Evolutionary conservation across 2,329 filamentous ascomycete species (phyloP).

Genomic region (Grosmannia huntii): DNA sequence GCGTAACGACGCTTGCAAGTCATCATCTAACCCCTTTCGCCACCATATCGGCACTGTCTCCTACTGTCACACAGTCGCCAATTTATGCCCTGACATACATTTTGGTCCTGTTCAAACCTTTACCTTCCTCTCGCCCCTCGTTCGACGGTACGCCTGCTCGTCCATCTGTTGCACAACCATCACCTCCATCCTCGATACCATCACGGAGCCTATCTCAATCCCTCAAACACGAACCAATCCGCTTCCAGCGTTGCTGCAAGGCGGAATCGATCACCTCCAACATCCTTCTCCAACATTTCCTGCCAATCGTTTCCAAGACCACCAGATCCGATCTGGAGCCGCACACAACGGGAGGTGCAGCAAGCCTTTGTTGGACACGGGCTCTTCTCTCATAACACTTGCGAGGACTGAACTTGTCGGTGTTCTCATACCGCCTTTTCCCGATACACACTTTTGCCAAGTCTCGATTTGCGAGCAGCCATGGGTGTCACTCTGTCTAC

Average conservation of each 20-base stretch:
- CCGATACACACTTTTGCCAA: neutral
- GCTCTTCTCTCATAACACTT: neutral
- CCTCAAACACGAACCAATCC: neutral
- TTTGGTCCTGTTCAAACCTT: neutral
- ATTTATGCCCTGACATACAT: neutral
- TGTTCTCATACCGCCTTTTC: neutral
- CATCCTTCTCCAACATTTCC: neutral
- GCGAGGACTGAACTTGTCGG: neutral
- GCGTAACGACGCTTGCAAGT: neutral
- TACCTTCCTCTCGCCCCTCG: neutral
- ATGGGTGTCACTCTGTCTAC: slow-evolving; percentile 24
- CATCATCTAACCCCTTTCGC: neutral
- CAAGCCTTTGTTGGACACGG: neutral
- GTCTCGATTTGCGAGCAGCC: neutral
- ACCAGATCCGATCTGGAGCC: neutral
- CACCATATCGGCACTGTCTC: neutral
- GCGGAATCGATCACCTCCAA: neutral
- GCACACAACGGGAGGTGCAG: neutral
- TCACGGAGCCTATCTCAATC: neutral
- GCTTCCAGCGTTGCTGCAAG: neutral
- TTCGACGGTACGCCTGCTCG: neutral
- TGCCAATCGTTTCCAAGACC: neutral
- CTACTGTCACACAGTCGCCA: neutral
- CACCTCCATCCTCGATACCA: neutral
- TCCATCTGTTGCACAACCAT: neutral